phyloP scores from a whole-genome alignment of 2,329 filamentous ascomycete species.

The Periconia sp. region DNA sequence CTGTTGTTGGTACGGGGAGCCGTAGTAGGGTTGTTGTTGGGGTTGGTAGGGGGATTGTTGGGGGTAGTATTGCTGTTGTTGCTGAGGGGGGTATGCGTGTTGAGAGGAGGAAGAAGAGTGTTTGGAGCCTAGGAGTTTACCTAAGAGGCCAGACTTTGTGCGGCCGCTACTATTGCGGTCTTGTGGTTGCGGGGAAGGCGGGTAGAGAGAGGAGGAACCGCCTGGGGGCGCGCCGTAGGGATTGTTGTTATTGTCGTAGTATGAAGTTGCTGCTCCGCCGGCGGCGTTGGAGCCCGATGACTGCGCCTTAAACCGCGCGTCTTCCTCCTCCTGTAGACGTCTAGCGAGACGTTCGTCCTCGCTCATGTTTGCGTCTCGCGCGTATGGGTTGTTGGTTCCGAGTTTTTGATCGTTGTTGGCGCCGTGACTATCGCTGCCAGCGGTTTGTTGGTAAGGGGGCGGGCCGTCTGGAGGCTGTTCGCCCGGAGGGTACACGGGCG shows the following conservation, averaged over 20 bases:
- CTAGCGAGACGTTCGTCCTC: constrained; percentile 76
- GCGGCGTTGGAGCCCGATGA: constrained; percentile 19
- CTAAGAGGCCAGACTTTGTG: constrained; percentile 44
- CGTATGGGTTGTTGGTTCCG: constrained; percentile 70
- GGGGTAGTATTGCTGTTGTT: background rate
- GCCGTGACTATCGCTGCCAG: constrained; percentile 37
- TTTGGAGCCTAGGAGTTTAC: constrained; percentile 56
- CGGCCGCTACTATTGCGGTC: background rate
- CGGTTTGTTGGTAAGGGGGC: constrained; percentile 63
- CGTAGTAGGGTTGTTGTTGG: constrained; percentile 18
- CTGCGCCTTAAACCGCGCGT: constrained; percentile 54
- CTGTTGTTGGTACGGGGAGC: constrained; percentile 38
- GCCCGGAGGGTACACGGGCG: constrained; percentile 60
- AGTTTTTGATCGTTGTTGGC: constrained; percentile 49
- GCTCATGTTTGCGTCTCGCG: constrained; percentile 43
- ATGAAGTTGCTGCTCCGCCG: constrained; percentile 17
- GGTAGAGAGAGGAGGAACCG: constrained; percentile 18
- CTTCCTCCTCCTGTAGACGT: constrained; percentile 80
- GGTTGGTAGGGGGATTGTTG: constrained; percentile 39
- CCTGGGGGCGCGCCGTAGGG: background rate
- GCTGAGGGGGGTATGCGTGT: background rate
- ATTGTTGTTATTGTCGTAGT: background rate
- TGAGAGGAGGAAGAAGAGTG: background rate
- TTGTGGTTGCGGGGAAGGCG: constrained; percentile 10
- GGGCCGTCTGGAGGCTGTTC: constrained; percentile 57